A percentile compares a stretch with the other conserved stretches of the same genome.
Evolutionary conservation across 371 early-diverging fungal genomes (phyloP).

Genomic region (Coemansia sp.): DNA sequence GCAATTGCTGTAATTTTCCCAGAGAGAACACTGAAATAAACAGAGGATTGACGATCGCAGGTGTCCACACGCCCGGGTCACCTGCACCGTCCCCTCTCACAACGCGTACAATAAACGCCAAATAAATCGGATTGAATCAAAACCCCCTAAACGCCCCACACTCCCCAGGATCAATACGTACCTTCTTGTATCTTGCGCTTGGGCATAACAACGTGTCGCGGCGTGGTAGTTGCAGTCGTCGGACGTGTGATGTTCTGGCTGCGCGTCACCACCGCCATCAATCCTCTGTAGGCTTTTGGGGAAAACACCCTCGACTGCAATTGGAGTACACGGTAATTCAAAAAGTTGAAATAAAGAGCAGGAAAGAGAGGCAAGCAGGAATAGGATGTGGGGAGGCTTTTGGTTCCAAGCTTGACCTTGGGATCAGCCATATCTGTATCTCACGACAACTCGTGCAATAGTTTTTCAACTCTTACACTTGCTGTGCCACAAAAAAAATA

Average conservation of each 20-base stretch:
- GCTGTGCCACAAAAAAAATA: neutral
- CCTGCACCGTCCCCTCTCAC: neutral
- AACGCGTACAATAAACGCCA: neutral
- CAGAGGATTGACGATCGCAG: neutral
- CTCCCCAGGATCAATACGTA: conserved; percentile 11
- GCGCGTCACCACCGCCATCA: conserved; percentile 47
- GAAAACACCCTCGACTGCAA: neutral
- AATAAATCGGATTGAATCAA: neutral
- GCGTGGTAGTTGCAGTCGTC: neutral
- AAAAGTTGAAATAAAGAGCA: neutral
- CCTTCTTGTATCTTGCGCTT: conserved; percentile 44
- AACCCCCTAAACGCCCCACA: neutral
- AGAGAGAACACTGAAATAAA: neutral
- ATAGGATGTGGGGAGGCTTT: neutral
- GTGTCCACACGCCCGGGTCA: neutral
- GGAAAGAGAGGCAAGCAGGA: neutral
- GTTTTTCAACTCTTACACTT: too few relatives aligned
- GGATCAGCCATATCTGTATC: too few relatives aligned
- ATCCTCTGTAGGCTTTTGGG: neutral
- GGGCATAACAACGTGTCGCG: conserved; percentile 7
- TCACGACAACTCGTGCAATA: too few relatives aligned
- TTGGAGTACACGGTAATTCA: neutral
- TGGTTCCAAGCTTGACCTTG: neutral
- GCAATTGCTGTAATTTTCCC: neutral
- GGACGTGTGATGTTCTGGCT: conserved; percentile 21